Percentiles rank a stretch among this genome's conserved stretches.
phyloP scores from a whole-genome alignment of 192 early-diverging fungal species.

The Umbelopsis vinacea region DNA sequence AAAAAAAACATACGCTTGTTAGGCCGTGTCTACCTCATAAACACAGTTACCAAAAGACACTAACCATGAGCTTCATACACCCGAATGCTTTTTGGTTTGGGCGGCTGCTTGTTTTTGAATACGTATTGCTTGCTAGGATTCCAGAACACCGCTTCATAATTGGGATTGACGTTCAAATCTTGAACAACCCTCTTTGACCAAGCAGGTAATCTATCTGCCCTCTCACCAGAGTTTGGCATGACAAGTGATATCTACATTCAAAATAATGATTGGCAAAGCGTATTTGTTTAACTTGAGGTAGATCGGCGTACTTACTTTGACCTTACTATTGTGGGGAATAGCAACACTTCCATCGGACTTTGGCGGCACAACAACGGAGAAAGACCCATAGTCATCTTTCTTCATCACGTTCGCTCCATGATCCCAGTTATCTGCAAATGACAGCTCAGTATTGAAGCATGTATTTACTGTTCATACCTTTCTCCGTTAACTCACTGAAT shows the following conservation, averaged over 20 bases:
- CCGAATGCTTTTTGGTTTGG: slow-evolving; percentile 66
- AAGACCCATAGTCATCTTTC: slow-evolving; percentile 83
- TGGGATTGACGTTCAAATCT: slow-evolving; percentile 76
- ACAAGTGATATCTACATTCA: slow-evolving; percentile 70
- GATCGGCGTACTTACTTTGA: slow-evolving; percentile 62
- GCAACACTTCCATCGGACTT: slow-evolving; percentile 59
- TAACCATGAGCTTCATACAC: slow-evolving; percentile 95
- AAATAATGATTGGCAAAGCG: neutral
- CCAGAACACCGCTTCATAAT: slow-evolving; percentile 96
- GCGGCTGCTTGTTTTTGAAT: slow-evolving; percentile 78
- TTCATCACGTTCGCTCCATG: slow-evolving; percentile 73
- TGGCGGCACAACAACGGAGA: slow-evolving; percentile 72
- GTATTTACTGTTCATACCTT: neutral
- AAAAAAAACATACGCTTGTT: neutral
- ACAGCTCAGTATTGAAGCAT: neutral
- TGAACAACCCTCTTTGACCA: slow-evolving; percentile 87
- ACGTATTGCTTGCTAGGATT: slow-evolving; percentile 80
- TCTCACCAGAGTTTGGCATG: slow-evolving; percentile 65
- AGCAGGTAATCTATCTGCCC: slow-evolving; percentile 89
- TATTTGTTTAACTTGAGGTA: neutral
- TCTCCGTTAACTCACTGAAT: slow-evolving; percentile 73
- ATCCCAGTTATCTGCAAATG: slow-evolving; percentile 82
- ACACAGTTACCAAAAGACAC: neutral
- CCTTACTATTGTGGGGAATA: slow-evolving; percentile 87
- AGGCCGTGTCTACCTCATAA: neutral